phyloP scores from a whole-genome alignment of 495 filamentous ascomycete species.

The Aspergillus funiculosus region DNA sequence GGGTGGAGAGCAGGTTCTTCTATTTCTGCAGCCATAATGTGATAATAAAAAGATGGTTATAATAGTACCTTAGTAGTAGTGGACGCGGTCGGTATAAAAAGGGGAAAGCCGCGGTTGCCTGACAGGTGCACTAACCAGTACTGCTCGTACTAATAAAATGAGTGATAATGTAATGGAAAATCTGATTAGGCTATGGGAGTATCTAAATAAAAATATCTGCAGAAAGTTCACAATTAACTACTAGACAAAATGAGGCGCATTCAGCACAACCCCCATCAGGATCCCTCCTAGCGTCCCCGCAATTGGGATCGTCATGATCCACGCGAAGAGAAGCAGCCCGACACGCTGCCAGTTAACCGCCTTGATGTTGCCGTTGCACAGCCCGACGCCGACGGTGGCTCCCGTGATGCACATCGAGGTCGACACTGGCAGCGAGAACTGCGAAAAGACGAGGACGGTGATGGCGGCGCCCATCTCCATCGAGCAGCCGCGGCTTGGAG shows the following conservation, averaged over 20 bases:
- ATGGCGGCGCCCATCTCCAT: constrained; percentile 65
- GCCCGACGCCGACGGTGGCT: constrained; percentile 51
- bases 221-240: too few relatives aligned
- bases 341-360: constrained; percentile 62
- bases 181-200: too few relatives aligned
- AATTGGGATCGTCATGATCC: constrained; percentile 59
- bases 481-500: constrained; percentile 53
- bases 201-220: too few relatives aligned
- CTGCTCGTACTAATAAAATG: too few relatives aligned
- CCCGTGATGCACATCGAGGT: constrained; percentile 57
- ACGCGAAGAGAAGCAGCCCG: constrained; percentile 47
- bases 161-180: too few relatives aligned
- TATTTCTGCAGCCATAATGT: neutral
- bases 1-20: neutral
- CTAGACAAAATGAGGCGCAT: constrained; percentile 49
- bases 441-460: constrained; percentile 59
- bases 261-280: constrained; percentile 58
- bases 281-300: constrained; percentile 54
- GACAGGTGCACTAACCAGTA: too few relatives aligned
- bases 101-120: too few relatives aligned
- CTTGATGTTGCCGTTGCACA: constrained; percentile 52
- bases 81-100: too few relatives aligned
- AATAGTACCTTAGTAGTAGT: too few relatives aligned
- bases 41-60: neutral
- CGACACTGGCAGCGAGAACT: constrained; percentile 54